Evolutionary conservation across 2,329 filamentous ascomycete species (phyloP), one percentile per base, ranked within the genome.

Genomic region (Incumbomyces delicatus): DNA sequence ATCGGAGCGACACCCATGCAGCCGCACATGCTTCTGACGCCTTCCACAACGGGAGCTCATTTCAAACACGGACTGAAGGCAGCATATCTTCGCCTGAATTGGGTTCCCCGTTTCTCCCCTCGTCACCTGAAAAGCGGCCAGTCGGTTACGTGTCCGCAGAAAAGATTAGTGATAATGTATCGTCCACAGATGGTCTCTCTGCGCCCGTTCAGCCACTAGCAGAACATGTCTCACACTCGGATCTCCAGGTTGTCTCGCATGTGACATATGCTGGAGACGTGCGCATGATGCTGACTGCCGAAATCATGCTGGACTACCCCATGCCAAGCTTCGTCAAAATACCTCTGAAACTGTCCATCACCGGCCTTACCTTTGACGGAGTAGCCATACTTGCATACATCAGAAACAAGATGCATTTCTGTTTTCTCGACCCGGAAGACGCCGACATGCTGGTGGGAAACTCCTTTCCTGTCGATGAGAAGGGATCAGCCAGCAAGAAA

Each of bases 311-410:
- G 30, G 92, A 98, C 66, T 98, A 98, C 63, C 92, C 92, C 1
- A 96, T 96, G 87, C 89, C 89, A 34, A 94, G 87, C 69, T 98
- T 98, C 60, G 90, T 96, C 2, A 88, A 89, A 11, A 90, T 98
- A 51, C 92, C 92, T 1, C 76, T 98, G 39, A 90, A 92, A 64
- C 74, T 98, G 20, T 95, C 90, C 63, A 94, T 98, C 56, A 96
- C 92, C 1, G 92, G 92, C 0, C 68, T 98, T 50, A 88, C 85
- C 0, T 98, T 98, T 66, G 90, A 98, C 61, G 92, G 92, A 1
- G 86, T 96, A 8, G 90, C 89, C 1, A 86, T 96, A 39, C 67
- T 95, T 48, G 92, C 92, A 8, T 84, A 94, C 65, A 95, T 96
- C 54, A 81, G 89, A 53, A 87, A 85, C 65, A 75, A 85, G 52